These are phyloP conservation scores for Neurospora tetrasperma DNA, from an alignment of 495 filamentous ascomycete genomes.

Conservation along the genomic window DNA sequence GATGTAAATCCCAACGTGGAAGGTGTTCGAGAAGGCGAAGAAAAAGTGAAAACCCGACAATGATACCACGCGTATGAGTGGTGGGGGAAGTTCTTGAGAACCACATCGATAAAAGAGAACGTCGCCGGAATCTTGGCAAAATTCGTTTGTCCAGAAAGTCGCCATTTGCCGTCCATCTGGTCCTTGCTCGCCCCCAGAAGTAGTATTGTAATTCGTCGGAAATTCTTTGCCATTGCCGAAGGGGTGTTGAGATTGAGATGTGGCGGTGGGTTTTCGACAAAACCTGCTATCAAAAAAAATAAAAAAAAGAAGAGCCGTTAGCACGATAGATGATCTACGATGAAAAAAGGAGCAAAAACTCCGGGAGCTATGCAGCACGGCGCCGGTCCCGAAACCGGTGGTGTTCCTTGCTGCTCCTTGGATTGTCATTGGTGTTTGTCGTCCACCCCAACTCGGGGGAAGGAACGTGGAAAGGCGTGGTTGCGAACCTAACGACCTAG, in stretches of 20 bases:
- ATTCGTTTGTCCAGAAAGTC: background rate
- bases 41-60: background rate
- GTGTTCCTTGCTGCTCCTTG: background rate
- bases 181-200: background rate
- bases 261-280: background rate
- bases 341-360: background rate
- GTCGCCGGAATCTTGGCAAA: background rate
- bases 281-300: background rate
- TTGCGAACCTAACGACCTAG: background rate
- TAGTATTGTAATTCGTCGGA: background rate
- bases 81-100: background rate
- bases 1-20: background rate
- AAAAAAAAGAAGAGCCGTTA: background rate
- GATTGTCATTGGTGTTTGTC: background rate
- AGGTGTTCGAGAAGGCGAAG: background rate
- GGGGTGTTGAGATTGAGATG: background rate
- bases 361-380: background rate
- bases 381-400: background rate
- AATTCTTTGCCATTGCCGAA: background rate
- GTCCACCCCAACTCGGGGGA: background rate
- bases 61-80: background rate
- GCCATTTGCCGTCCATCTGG: background rate
- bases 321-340: background rate
- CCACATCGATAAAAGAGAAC: background rate
- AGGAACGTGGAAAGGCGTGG: background rate